phyloP scores from a whole-genome alignment of 495 filamentous ascomycete species.

The Xylaria castorea region DNA sequence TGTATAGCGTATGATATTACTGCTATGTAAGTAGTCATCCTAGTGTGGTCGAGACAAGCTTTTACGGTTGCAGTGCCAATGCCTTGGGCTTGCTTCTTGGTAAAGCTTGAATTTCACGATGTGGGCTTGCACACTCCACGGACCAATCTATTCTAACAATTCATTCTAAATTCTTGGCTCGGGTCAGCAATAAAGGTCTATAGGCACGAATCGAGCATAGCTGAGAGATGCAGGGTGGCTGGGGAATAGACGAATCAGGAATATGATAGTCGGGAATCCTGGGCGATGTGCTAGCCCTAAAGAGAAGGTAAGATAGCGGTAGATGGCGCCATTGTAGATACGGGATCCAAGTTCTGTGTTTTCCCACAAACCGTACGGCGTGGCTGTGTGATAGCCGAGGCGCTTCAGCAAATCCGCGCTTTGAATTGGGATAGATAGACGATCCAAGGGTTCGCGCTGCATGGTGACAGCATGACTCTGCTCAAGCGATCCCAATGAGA shows the following conservation, averaged over 20 bases:
- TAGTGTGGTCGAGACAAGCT: conserved; percentile 19
- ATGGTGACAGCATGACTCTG: conserved; percentile 23
- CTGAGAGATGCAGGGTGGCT: neutral
- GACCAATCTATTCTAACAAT: neutral
- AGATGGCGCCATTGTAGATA: conserved; percentile 22
- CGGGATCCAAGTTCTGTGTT: neutral
- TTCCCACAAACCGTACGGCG: neutral
- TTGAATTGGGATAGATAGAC: conserved; percentile 2
- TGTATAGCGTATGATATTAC: neutral
- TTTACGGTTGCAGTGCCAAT: conserved; percentile 16
- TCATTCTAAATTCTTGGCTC: neutral
- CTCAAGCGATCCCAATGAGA: neutral
- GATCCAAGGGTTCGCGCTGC: conserved; percentile 7
- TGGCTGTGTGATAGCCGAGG: conserved; percentile 8
- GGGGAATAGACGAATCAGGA: conserved; percentile 8
- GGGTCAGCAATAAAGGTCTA: no score
- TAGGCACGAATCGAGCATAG: neutral
- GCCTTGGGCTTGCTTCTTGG: neutral
- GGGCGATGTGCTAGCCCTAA: conserved; percentile 5
- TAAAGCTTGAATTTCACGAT: conserved; percentile 22
- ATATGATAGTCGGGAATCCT: neutral
- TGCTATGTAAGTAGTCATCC: no score
- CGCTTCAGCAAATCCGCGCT: conserved; percentile 15
- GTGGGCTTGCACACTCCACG: conserved; percentile 15
- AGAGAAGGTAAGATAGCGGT: conserved; percentile 16